phyloP scores from a whole-genome alignment of 2,329 filamentous ascomycete genomes.

The Calonectria multiphialidica region DNA sequence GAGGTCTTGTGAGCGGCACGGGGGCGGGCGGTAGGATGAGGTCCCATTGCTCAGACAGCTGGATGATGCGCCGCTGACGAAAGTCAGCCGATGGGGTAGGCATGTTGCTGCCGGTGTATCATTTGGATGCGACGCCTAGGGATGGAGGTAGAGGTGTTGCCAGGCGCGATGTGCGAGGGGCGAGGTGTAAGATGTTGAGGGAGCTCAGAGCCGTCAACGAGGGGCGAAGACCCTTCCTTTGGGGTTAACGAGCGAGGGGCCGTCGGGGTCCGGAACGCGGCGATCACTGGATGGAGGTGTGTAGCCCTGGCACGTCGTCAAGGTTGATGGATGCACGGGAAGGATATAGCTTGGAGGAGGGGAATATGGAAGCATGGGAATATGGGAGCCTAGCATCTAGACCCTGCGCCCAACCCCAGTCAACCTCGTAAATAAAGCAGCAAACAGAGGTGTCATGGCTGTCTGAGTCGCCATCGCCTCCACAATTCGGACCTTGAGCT shows the following conservation, averaged over 20 bases:
- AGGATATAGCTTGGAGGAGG: not conserved
- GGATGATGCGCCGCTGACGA: conserved; percentile 61
- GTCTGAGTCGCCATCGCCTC: not conserved
- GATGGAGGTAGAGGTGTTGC: not conserved
- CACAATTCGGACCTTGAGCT: conserved; percentile 8
- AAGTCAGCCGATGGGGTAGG: conserved; percentile 48
- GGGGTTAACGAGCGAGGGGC: not conserved
- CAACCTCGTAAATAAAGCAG: not conserved
- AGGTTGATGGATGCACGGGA: conserved; percentile 2
- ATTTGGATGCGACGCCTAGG: conserved; percentile 23
- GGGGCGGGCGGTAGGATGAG: conserved; percentile 56
- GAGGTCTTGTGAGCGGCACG: conserved; percentile 55
- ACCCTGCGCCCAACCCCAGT: not conserved
- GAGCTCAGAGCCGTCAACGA: not conserved
- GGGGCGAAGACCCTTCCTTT: not conserved
- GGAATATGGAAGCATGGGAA: not conserved
- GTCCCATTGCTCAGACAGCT: conserved; percentile 64
- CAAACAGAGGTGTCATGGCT: not conserved
- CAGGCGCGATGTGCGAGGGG: too few species aligned
- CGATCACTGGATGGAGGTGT: not conserved
- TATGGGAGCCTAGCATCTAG: conserved; percentile 4
- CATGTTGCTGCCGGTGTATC: conserved; percentile 40
- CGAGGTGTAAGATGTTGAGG: not conserved
- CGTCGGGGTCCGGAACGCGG: not conserved
- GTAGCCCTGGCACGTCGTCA: not conserved